Conservation (phyloP, 1,284 basidiomycete genomes). For the Leccinum angustisporum region DNA sequence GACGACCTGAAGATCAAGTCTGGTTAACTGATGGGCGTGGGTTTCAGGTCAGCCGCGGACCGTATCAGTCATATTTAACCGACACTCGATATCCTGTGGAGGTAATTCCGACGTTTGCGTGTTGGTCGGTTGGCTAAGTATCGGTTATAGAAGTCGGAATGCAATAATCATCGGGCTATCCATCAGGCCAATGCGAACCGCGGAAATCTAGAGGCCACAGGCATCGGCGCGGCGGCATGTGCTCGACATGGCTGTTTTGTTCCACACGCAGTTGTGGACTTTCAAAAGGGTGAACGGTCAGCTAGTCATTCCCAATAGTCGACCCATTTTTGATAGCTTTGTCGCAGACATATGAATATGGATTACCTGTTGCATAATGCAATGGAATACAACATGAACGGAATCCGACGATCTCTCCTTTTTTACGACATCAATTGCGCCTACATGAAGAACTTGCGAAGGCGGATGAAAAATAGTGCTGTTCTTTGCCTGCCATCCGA, state of each 20-base stretch:
- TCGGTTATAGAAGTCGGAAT: neutral
- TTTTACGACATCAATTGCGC: constrained; percentile 17
- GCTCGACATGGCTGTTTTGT: constrained; percentile 17
- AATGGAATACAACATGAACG: neutral
- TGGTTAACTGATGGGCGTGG: constrained; percentile 13
- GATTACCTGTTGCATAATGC: neutral
- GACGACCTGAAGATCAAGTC: neutral
- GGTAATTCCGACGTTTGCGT: neutral
- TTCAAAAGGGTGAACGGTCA: constrained; percentile 9
- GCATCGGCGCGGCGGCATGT: constrained; percentile 21
- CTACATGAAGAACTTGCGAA: constrained; percentile 7
- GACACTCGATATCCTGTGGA: neutral
- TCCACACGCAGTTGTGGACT: constrained; percentile 8
- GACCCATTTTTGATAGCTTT: neutral
- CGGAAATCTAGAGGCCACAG: neutral
- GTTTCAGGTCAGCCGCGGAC: constrained; percentile 1
- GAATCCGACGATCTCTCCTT: neutral
- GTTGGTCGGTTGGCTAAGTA: too few relatives aligned
- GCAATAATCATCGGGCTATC: constrained; percentile 10
- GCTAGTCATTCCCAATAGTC: neutral
- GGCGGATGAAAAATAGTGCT: neutral
- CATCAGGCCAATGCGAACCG: neutral
- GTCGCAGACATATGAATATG: neutral
- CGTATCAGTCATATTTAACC: neutral
- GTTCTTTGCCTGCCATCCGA: neutral